Evolutionary conservation across 352 stramenopile species (phyloP).

Genomic region (Globisporangium takayamanum): DNA sequence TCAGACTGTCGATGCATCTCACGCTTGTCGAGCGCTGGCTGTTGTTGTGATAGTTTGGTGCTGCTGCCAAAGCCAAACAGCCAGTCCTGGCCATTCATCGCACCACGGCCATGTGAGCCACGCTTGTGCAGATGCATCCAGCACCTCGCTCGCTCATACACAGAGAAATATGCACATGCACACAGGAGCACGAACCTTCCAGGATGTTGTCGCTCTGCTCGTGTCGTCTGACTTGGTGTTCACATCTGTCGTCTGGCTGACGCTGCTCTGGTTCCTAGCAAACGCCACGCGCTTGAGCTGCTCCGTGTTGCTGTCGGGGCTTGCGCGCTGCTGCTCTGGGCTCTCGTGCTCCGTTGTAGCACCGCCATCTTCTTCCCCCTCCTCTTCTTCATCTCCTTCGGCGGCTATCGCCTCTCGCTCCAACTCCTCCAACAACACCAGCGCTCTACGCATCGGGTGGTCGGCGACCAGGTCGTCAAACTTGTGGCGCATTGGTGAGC

Average conservation of each 20-base stretch:
- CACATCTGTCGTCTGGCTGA: neutral
- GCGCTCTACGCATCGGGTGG: constrained; percentile 44
- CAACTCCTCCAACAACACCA: constrained; percentile 37
- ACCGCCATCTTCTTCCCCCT: neutral
- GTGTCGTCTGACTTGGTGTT: neutral
- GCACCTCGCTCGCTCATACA: neutral
- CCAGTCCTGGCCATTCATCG: constrained; percentile 17
- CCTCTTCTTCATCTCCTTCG: neutral
- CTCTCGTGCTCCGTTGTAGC: neutral
- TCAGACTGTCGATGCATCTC: constrained; percentile 8
- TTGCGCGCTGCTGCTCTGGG: neutral
- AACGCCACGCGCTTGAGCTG: neutral
- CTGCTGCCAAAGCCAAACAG: constrained; percentile 7
- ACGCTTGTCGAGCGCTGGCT: neutral
- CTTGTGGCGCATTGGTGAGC: constrained; percentile 57
- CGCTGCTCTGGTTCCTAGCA: neutral
- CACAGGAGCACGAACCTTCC: constrained; percentile 6
- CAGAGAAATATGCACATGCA: neutral
- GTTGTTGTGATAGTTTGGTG: constrained; percentile 5
- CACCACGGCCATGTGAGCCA: neutral
- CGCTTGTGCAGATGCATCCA: neutral
- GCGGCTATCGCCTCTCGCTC: constrained; percentile 11
- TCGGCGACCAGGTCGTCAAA: constrained; percentile 47
- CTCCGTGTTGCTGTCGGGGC: no score
- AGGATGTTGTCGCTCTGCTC: neutral